phyloP scores from a whole-genome alignment of 495 filamentous ascomycete species.

The Glutinoglossum americanum region DNA sequence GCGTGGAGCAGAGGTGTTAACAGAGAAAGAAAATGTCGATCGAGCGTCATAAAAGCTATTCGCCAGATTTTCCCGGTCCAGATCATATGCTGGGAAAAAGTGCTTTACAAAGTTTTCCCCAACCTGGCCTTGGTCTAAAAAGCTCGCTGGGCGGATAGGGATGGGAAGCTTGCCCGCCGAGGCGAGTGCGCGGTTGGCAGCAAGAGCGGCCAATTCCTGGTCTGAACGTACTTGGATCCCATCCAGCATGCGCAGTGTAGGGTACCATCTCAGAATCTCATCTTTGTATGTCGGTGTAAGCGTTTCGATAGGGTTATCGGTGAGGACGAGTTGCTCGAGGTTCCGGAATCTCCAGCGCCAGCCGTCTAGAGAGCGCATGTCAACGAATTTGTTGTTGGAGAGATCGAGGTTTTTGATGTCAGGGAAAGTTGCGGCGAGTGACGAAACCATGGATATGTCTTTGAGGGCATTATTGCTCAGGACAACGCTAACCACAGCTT shows the following conservation, averaged over 20 bases:
- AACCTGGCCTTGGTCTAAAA: constrained; percentile 55
- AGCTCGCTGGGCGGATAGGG: constrained; percentile 43
- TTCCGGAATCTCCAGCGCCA: constrained; percentile 62
- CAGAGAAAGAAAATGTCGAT: constrained; percentile 57
- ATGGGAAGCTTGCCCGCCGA: constrained; percentile 35
- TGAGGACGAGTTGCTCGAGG: constrained; percentile 58
- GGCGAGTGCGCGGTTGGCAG: constrained; percentile 10
- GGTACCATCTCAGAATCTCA: constrained; percentile 66
- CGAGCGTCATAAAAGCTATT: constrained; percentile 52
- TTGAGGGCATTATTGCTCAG: constrained; percentile 56
- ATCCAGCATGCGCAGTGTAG: constrained; percentile 50
- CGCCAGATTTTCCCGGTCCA: constrained; percentile 37
- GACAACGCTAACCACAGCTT: constrained; percentile 54
- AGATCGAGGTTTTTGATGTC: constrained; percentile 69
- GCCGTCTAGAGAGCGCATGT: constrained; percentile 29
- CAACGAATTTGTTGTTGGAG: constrained; percentile 52
- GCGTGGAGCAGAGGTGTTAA: constrained; percentile 42
- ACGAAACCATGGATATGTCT: constrained; percentile 43
- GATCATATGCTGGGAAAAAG: constrained; percentile 60
- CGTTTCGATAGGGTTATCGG: constrained; percentile 50
- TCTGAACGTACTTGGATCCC: constrained; percentile 45
- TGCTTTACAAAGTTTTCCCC: constrained; percentile 51
- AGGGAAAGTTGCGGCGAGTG: constrained; percentile 54
- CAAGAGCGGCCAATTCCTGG: constrained; percentile 35
- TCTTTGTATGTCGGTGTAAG: constrained; percentile 35